Evolutionary conservation across 2,329 filamentous ascomycete genomes (phyloP), one percentile per base, ranked within the genome.

Genomic region (Monosporascus ibericus): DNA sequence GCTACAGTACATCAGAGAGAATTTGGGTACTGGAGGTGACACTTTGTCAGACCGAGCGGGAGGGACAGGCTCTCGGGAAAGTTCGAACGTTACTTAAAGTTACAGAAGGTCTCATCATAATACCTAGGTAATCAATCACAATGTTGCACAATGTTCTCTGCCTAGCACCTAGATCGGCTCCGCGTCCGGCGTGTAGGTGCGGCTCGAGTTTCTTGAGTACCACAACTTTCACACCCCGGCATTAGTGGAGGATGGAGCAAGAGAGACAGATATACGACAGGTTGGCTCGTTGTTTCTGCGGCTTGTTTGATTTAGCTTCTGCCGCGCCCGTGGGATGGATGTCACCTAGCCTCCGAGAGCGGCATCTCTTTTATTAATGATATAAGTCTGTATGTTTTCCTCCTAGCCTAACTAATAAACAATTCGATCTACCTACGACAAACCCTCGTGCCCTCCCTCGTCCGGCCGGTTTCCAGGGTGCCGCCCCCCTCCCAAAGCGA

Each of bases 251-350:
- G 27, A 30, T 8, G 27, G 27, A 5, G 30, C 30, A 14, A 14
- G 9, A 34, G 30, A 34, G 30, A 30, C 1, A 14, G 27, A 39
- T 9, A 18, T 42, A 42, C 39, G 7, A 20, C 22, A 15, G n/a
- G 48, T 24, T 48, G 34, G 42, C 34, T 36, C 27, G 38, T 46
- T 37, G 25, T 46, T 51, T 25, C 36, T 50, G n/a, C 39, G 22
- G 38, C 22, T 37, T 48, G 39, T 52, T 38, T 50, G 48, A 51
- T n/a, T n/a, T 44, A 49, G 48, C 25, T 51, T 18, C 46, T 37
- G 50, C 54, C 49, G 48, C 50, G 52, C 54, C 52, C 40, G 55
- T 51, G 56, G 54, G 55, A 60, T 52, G 60, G 57, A 60, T 63
- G 56, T 63, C 57, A 56, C 48, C 51, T 51, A 49, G 24, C 47